A percentile compares a stretch with the other conserved stretches of the same genome.
Conservation (phyloP, 495 filamentous ascomycete species). For the Penicillium desertorum region DNA sequence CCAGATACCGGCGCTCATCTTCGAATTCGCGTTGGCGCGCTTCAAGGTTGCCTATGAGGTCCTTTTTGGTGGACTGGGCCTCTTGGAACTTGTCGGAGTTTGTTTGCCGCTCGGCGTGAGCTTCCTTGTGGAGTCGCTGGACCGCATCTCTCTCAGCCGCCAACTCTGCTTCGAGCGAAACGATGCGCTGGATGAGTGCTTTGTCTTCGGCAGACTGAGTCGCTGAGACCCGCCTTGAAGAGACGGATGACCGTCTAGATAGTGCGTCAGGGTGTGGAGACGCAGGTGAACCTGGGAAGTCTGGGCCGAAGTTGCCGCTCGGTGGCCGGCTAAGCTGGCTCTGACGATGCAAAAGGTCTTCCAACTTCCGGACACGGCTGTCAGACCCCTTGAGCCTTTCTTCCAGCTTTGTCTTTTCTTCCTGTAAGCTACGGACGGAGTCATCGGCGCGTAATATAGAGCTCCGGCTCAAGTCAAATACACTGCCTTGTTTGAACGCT, state of each 20-base stretch:
- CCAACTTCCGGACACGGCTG: slow-evolving; percentile 85
- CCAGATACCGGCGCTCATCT: slow-evolving; percentile 75
- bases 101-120: slow-evolving; percentile 64
- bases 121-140: slow-evolving; percentile 58
- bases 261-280: slow-evolving; percentile 56
- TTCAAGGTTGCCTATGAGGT: slow-evolving; percentile 92
- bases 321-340: slow-evolving; percentile 68
- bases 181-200: slow-evolving; percentile 63
- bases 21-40: slow-evolving; percentile 85
- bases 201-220: slow-evolving; percentile 66
- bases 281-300: slow-evolving; percentile 48
- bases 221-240: slow-evolving; percentile 65
- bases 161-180: slow-evolving; percentile 81
- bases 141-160: slow-evolving; percentile 60
- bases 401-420: slow-evolving; percentile 77
- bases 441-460: slow-evolving; percentile 82
- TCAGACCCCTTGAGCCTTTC: slow-evolving; percentile 83
- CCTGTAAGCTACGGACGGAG: slow-evolving; percentile 67
- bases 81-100: slow-evolving; percentile 72
- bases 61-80: slow-evolving; percentile 85
- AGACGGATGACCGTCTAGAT: slow-evolving; percentile 62
- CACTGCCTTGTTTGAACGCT: slow-evolving; percentile 92
- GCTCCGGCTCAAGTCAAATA: slow-evolving; percentile 80
- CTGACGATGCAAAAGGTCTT: slow-evolving; percentile 90
- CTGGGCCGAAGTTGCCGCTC: slow-evolving; percentile 62